These are phyloP conservation scores for Hibiscus mutabilis DNA, from an alignment of 345 rosid genomes.

Conservation along the genomic window DNA sequence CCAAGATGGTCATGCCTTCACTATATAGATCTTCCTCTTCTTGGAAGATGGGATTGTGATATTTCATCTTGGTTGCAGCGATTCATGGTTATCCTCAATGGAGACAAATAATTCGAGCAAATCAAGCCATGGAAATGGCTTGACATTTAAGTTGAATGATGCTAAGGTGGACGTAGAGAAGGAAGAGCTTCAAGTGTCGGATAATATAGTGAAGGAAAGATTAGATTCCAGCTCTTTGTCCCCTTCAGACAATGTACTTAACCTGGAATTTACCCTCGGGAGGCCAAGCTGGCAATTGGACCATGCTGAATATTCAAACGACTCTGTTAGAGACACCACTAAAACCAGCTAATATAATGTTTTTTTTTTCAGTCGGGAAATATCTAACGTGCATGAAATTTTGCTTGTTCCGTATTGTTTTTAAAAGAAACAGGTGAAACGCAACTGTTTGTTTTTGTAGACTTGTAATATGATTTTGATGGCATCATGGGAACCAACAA, in stretches of 20 bases:
- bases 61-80: slow-evolving; percentile 26
- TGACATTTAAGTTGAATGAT: slow-evolving; percentile 29
- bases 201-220: slow-evolving; percentile 18
- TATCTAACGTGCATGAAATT: slow-evolving; percentile 1
- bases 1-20: background rate
- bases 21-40: background rate
- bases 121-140: slow-evolving; percentile 27
- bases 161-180: slow-evolving; percentile 27
- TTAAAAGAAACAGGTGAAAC: background rate
- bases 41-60: background rate
- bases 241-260: slow-evolving; percentile 37
- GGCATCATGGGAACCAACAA: background rate
- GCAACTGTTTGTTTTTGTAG: background rate
- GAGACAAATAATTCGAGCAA: slow-evolving; percentile 28
- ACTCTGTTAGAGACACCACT: slow-evolving; percentile 35
- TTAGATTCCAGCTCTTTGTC: slow-evolving; percentile 37
- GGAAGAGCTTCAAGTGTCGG: slow-evolving; percentile 23
- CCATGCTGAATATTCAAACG: slow-evolving; percentile 42
- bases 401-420: slow-evolving; percentile 11
- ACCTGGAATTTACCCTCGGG: slow-evolving; percentile 86
- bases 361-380: background rate
- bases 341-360: slow-evolving; percentile 9
- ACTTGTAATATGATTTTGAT: background rate
- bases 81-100: slow-evolving; percentile 39
- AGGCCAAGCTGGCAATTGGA: slow-evolving; percentile 64